Conservation (phyloP, 1,284 basidiomycete genomes). For the Ustilago hordei region DNA sequence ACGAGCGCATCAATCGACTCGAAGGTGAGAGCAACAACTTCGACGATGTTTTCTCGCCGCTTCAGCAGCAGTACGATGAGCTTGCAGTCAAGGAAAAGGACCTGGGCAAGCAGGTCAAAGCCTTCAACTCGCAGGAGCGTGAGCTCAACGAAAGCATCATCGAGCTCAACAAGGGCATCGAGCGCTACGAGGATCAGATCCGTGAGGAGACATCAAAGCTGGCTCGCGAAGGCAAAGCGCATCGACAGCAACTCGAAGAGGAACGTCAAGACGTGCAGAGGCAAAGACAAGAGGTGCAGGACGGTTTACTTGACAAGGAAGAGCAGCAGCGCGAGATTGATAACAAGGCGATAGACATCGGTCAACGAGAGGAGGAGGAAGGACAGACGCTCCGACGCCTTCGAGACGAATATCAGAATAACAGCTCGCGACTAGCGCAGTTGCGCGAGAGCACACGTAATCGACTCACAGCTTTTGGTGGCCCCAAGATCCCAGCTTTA, state of each 20-base stretch:
- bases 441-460: conserved; percentile 40
- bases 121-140: conserved; percentile 43
- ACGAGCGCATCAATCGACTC: conserved; percentile 36
- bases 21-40: conserved; percentile 60
- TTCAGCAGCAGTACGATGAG: conserved; percentile 45
- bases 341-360: conserved; percentile 23
- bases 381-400: conserved; percentile 23
- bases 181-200: conserved; percentile 74
- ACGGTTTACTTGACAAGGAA: conserved; percentile 21
- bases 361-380: conserved; percentile 23
- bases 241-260: conserved; percentile 46
- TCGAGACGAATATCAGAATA: conserved; percentile 21
- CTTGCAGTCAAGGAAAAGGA: conserved; percentile 64
- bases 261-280: conserved; percentile 41
- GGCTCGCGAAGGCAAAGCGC: conserved; percentile 60
- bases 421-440: conserved; percentile 17
- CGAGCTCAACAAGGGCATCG: conserved; percentile 71
- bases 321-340: conserved; percentile 47
- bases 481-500: conserved; percentile 55
- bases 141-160: conserved; percentile 54
- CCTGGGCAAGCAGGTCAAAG: conserved; percentile 71
- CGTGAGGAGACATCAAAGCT: conserved; percentile 61
- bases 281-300: conserved; percentile 37
- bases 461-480: conserved; percentile 59
- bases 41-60: conserved; percentile 38